Evolutionary conservation across 371 early-diverging fungal species (phyloP).

Genomic region (Mycotypha africana): DNA sequence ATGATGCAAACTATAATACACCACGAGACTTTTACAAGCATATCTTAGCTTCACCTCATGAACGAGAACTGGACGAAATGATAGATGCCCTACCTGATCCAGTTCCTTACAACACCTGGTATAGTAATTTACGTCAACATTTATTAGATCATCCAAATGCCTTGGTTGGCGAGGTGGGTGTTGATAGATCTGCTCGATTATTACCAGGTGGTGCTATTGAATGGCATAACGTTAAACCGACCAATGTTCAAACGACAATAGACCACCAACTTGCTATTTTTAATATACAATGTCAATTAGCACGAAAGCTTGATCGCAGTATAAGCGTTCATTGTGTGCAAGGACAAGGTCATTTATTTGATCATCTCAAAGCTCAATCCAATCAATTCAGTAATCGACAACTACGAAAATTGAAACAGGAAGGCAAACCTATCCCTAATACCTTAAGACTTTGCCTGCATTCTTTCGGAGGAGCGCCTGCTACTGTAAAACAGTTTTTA

Average conservation of each 20-base stretch:
- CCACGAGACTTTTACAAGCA: conserved; percentile 18
- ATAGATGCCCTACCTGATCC: conserved; percentile 16
- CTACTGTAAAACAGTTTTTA: conserved; percentile 60
- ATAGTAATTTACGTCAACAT: conserved; percentile 15
- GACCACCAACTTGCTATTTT: conserved; percentile 66
- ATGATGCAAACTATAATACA: conserved; percentile 2
- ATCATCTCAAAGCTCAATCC: conserved; percentile 35
- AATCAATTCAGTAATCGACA: conserved; percentile 14
- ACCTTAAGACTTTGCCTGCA: conserved; percentile 68
- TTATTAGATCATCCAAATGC: conserved; percentile 43
- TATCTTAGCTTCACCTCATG: conserved; percentile 16
- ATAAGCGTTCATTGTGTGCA: conserved; percentile 85
- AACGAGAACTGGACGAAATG: conserved; percentile 23
- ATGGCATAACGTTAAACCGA: conserved; percentile 45
- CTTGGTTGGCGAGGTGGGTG: conserved; percentile 81
- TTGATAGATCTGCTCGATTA: conserved; percentile 68
- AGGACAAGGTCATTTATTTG: conserved; percentile 64
- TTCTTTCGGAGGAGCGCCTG: conserved; percentile 80
- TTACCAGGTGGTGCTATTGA: conserved; percentile 44
- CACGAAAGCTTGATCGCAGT: conserved; percentile 59
- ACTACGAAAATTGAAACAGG: conserved; percentile 4
- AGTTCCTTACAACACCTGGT: conserved; percentile 26
- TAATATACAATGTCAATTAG: conserved; percentile 66
- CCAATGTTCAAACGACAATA: conserved; percentile 44
- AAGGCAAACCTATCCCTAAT: conserved; percentile 7